A percentile compares a stretch with the other conserved stretches of the same genome.
Evolutionary conservation across 1,284 basidiomycete genomes (phyloP).

Genomic region (Cerioporus squamosus): DNA sequence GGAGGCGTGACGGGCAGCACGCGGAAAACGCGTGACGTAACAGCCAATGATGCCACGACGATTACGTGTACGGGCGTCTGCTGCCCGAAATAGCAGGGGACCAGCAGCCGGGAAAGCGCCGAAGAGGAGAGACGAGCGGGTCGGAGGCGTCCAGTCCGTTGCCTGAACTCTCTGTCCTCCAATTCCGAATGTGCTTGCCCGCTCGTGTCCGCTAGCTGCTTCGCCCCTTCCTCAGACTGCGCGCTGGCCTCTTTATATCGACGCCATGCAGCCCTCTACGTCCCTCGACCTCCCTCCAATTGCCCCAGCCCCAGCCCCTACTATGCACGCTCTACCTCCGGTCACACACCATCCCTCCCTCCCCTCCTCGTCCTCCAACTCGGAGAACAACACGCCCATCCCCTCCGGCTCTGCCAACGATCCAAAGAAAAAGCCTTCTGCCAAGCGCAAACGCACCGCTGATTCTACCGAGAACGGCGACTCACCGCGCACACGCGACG

Average conservation of each 20-base stretch:
- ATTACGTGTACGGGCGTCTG: conserved; percentile 16
- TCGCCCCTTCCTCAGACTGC: not conserved
- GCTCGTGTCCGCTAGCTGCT: conserved; percentile 10
- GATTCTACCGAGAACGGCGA: conserved; percentile 54
- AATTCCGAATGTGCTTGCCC: conserved; percentile 11
- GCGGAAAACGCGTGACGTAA: conserved; percentile 21
- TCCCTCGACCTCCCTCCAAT: conserved; percentile 24
- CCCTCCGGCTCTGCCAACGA: conserved; percentile 19
- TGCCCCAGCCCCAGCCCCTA: conserved; percentile 30
- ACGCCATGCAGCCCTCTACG: conserved; percentile 21
- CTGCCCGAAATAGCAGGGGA: conserved; percentile 8
- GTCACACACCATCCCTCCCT: conserved; percentile 24
- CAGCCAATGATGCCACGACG: conserved; percentile 6
- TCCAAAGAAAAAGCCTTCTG: conserved; percentile 29
- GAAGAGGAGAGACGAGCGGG: no score
- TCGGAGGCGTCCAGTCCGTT: conserved; percentile 1
- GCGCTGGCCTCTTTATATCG: not conserved
- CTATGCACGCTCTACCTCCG: conserved; percentile 23
- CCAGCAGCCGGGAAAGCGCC: no score
- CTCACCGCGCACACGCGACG: conserved; percentile 57
- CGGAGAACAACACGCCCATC: conserved; percentile 25
- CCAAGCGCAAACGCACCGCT: conserved; percentile 53
- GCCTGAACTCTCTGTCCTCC: not conserved
- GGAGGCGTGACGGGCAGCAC: conserved; percentile 15
- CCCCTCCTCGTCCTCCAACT: conserved; percentile 31